Evolutionary conservation across 108 stramenopile genomes (phyloP), one percentile per base, ranked within the genome.

Genomic region (Thalassiosira profunda): DNA sequence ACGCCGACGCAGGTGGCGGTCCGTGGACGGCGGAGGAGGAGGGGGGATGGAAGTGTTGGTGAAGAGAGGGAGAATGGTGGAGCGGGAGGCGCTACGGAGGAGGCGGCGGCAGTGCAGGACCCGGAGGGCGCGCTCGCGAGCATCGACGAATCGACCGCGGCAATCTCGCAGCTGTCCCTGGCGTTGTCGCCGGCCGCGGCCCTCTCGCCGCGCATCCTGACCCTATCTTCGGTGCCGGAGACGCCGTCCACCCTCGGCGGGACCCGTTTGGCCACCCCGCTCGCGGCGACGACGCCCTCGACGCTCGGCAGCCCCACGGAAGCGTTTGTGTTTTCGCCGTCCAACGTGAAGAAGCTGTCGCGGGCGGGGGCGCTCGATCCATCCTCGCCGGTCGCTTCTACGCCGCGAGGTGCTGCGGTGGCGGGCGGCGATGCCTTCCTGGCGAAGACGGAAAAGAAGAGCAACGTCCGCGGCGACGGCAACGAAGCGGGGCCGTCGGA

Each of bases 281-380:
- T 6, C 20, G 43, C 12, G 24, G 24, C 47, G 28, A 48, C 2
- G 28, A 1, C 51, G 8, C 34, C 51, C 14, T 49, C 48, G 10
- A 40, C 38, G 5, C 15, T 52, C n/a, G 51, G 5, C 28, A 15
- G n/a, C n/a, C n/a, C n/a, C n/a, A n/a, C n/a, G n/a, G n/a, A n/a
- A n/a, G n/a, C n/a, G n/a, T n/a, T n/a, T n/a, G n/a, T 63, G 9
- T 77, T 77, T 47, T 77, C 76, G 21, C 76, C 76, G 18, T 77
- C 76, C 55, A 77, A 77, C 44, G 67, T 77, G n/a, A 69, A 64
- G 29, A 69, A 51, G 31, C 44, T n/a, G 26, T 28, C 51, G 4
- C 45, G 48, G n/a, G n/a, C n/a, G n/a, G n/a, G n/a, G n/a, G n/a
- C n/a, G 35, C 36, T 29, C 28, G 31, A 24, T 14, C 36, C 25